Evolutionary conservation across 768 basidiomycete genomes (phyloP), one percentile per base, ranked within the genome.

Genomic region (Trametes elegans): DNA sequence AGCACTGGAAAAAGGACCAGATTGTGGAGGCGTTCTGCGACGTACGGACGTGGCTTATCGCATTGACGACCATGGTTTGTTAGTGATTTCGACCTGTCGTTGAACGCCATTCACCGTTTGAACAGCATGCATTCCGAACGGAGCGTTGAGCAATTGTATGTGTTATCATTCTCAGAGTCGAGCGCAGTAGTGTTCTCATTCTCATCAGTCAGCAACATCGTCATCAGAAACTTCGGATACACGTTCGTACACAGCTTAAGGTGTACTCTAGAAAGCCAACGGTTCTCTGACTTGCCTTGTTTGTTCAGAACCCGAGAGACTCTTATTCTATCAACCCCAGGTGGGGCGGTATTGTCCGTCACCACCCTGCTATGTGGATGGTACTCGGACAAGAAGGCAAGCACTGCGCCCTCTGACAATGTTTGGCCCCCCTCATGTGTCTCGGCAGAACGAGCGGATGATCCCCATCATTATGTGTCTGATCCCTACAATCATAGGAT

Each of bases 121-220:
- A 40, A 24, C 45, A 87, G 84, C 82, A 49, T 85, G 81, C 59
- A 80, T 87, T 31, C 84, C 85, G 0, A 86, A 84, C 61, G 84
- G 85, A 18, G 84, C 66, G 2, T 62, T 86, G 27, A 83, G 77
- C 62, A 85, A 86, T 57, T 85, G 83, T 84, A 55, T 56, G 79
- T n/a, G n/a, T 24, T n/a, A n/a, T n/a, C n/a, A n/a, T n/a, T n/a
- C n/a, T n/a, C n/a, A n/a, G 16, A 3, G 18, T 40, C 43, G 16
- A 7, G 13, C 19, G 19, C 29, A 29, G 14, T 21, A 21, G 6
- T 5, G 27, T 28, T 10, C 49, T 24, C 3, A 42, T 43, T 18
- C 49, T 58, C 23, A 62, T 18, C 49, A 84, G 83, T 81, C 68
- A 79, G 82, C 65, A 85, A 84, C 61, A 66, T 83, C 10, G 79